Evolutionary conservation across 306 rosid species (phyloP).

Genomic region (Lathyrus tuberosus): DNA sequence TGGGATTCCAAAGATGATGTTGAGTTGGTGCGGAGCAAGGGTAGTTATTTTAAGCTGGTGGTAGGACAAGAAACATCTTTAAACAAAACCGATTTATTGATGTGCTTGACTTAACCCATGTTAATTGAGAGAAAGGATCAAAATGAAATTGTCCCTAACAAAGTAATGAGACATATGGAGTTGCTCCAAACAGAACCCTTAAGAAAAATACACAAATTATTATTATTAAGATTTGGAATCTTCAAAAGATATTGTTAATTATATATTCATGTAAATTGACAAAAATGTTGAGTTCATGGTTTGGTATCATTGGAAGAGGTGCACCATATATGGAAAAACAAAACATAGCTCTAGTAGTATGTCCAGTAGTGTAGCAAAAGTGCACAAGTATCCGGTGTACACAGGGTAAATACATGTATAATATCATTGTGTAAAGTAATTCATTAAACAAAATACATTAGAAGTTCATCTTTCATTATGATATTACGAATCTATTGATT

Average conservation of each 20-base stretch:
- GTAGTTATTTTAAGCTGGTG: conserved; percentile 32
- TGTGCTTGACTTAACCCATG: conserved; percentile 11
- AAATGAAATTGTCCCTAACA: not conserved
- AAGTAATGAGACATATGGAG: not conserved
- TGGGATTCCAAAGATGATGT: conserved; percentile 78
- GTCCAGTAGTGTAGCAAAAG: too few relatives aligned
- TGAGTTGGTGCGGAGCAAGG: conserved; percentile 65
- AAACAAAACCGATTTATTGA: conserved; percentile 39
- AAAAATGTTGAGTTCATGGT: too few relatives aligned
- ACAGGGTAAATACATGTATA: too few relatives aligned
- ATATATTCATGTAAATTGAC: not conserved
- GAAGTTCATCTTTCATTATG: too few relatives aligned
- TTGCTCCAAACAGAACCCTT: conserved; percentile 11
- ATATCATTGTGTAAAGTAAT: too few relatives aligned
- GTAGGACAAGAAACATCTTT: conserved; percentile 51
- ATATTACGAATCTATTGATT: too few relatives aligned
- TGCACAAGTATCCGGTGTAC: too few relatives aligned
- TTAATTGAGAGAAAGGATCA: conserved; percentile 5
- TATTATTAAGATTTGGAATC: not conserved
- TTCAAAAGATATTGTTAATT: conserved; percentile 11
- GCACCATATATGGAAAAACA: too few relatives aligned
- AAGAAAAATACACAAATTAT: not conserved
- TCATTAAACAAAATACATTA: too few relatives aligned
- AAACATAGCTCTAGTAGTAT: too few relatives aligned
- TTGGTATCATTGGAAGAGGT: too few relatives aligned